Evolutionary conservation across 306 rosid genomes (phyloP).

Genomic region (Amphicarpaea edgeworthii): DNA sequence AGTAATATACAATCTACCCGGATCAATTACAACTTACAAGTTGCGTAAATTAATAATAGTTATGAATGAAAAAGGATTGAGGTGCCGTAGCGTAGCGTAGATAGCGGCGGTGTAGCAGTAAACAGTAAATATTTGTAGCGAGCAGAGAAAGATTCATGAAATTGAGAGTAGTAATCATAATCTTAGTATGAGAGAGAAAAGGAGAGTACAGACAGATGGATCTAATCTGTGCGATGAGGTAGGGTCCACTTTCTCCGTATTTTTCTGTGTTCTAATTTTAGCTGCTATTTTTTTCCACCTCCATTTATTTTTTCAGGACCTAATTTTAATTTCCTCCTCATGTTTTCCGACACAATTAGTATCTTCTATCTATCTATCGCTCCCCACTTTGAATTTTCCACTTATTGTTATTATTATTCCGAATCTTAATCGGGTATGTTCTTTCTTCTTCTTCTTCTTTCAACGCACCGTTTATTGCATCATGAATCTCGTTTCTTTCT

Average conservation of each 20-base stretch:
- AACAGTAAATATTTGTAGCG: neutral
- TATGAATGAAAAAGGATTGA: neutral
- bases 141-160: too few species aligned
- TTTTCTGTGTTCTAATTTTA: slow-evolving; percentile 56
- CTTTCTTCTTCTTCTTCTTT: slow-evolving; percentile 19
- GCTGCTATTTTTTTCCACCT: slow-evolving; percentile 52
- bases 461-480: neutral
- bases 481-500: slow-evolving; percentile 11
- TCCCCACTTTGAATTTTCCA: slow-evolving; percentile 22
- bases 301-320: slow-evolving; percentile 37
- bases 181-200: too few species aligned
- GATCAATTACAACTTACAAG: neutral
- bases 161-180: too few species aligned
- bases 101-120: neutral
- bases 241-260: slow-evolving; percentile 61
- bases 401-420: neutral
- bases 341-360: slow-evolving; percentile 35
- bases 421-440: slow-evolving; percentile 55
- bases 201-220: slow-evolving; percentile 57
- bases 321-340: slow-evolving; percentile 43
- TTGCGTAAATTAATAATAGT: neutral
- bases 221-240: slow-evolving; percentile 55
- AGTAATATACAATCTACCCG: neutral
- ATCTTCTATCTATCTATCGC: slow-evolving; percentile 20
- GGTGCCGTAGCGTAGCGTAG: neutral